Evolutionary conservation across 768 basidiomycete species (phyloP), one percentile per base, ranked within the genome.

Genomic region (Calocera viscosa): DNA sequence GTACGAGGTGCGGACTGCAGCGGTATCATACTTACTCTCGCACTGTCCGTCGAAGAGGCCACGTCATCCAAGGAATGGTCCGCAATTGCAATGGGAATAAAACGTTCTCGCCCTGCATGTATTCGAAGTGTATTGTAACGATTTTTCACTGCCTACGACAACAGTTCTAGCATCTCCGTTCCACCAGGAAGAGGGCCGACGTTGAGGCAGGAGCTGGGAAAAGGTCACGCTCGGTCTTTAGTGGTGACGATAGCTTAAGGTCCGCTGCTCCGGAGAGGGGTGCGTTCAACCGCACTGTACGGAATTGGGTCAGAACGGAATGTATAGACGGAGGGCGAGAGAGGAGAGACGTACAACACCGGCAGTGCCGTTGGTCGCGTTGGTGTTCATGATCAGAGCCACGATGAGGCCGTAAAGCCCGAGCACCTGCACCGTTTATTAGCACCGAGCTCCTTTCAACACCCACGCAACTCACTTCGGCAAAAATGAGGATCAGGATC

Each of bases 401-500:
- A 79, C 78, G 69, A 80, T 80, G 40, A 80, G 71, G 66, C 78
- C 78, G 74, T 78, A 79, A 11, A 78, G 74, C 73, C 77, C 77
- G 69, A 78, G 71, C 17, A 76, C 76, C 72, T 76, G 47, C 19
- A 63, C 17, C 39, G 32, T 17, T 35, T 63, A 43, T 32, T 65
- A 66, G 24, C 49, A 63, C 68, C 66, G 49, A 1, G 63, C 38
- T 17, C 53, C 66, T 60, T 67, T 65, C 66, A 63, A 14, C 19
- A 0, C 2, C 14, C 38, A 14, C 26, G 2, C n/a, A 43, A 17
- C 43, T 8, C 16, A 47, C 1, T 53, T 66, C 67, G 38, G 77
- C 76, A 75, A 76, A 77, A 78, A 79, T 80, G 73, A 80, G 76
- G 71, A 80, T 80, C 66, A 78, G 73, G 67, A 79, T 43, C 77